phyloP scores from a whole-genome alignment of 2,329 filamentous ascomycete species.

The Albophoma yamanashiensis region DNA sequence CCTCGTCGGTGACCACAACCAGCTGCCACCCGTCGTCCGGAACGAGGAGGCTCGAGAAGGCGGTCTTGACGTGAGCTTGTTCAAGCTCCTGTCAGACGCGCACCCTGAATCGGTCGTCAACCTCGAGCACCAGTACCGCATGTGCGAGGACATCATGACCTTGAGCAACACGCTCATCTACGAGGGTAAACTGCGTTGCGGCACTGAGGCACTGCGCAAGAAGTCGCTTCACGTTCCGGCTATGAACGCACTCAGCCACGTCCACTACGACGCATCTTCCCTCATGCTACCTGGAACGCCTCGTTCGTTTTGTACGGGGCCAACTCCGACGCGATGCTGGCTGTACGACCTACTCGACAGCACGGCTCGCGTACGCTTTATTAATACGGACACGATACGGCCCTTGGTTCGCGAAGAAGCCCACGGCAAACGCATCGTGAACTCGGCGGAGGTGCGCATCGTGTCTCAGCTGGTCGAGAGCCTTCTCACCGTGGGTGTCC shows the following conservation, averaged over 20 bases:
- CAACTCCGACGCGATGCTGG: slow-evolving; percentile 54
- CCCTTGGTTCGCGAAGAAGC: slow-evolving; percentile 58
- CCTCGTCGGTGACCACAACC: slow-evolving; percentile 92
- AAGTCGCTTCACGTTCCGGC: slow-evolving; percentile 59
- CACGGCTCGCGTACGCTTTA: slow-evolving; percentile 65
- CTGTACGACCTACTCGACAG: slow-evolving; percentile 61
- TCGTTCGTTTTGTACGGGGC: slow-evolving; percentile 45
- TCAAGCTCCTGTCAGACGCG: slow-evolving; percentile 82
- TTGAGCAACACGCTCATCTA: slow-evolving; percentile 92
- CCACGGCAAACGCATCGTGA: slow-evolving; percentile 79
- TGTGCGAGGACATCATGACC: slow-evolving; percentile 95
- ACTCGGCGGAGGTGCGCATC: slow-evolving; percentile 69
- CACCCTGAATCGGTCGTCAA: slow-evolving; percentile 84
- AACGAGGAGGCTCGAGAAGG: slow-evolving; percentile 80
- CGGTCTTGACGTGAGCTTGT: slow-evolving; percentile 84
- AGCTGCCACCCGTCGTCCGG: slow-evolving; percentile 86
- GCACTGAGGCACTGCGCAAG: slow-evolving; percentile 62
- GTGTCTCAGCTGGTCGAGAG: slow-evolving; percentile 71
- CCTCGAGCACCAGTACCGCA: slow-evolving; percentile 92
- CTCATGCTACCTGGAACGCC: slow-evolving; percentile 29
- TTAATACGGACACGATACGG: slow-evolving; percentile 75
- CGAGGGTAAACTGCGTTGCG: slow-evolving; percentile 80
- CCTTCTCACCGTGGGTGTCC: slow-evolving; percentile 65
- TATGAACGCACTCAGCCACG: slow-evolving; percentile 46
- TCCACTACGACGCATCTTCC: slow-evolving; percentile 45